A percentile compares a stretch with the other conserved stretches of the same genome.
Evolutionary conservation across 1,284 basidiomycete species (phyloP).

Genomic region (Malassezia vespertilionis): DNA sequence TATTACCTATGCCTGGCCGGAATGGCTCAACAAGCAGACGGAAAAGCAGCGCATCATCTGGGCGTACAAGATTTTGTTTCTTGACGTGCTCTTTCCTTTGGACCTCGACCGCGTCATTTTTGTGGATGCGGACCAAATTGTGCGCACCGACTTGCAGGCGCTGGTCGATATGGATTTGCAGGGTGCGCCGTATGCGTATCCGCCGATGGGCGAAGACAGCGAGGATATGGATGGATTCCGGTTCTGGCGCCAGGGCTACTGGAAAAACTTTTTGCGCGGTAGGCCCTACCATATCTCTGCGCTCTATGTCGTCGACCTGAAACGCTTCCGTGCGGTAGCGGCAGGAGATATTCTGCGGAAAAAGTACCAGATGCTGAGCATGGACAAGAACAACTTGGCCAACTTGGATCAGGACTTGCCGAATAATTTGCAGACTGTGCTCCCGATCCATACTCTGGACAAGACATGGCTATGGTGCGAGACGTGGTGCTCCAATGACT

Average conservation of each 20-base stretch:
- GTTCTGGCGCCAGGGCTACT: slow-evolving; percentile 79
- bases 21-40: slow-evolving; percentile 86
- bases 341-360: slow-evolving; percentile 74
- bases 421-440: slow-evolving; percentile 31
- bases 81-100: slow-evolving; percentile 96
- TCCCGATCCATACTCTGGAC: slow-evolving; percentile 38
- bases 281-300: slow-evolving; percentile 52
- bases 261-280: slow-evolving; percentile 30
- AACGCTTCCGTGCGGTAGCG: slow-evolving; percentile 67
- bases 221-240: slow-evolving; percentile 86
- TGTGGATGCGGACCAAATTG: slow-evolving; percentile 78
- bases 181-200: slow-evolving; percentile 64
- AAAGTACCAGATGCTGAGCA: slow-evolving; percentile 82
- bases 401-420: slow-evolving; percentile 72
- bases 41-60: slow-evolving; percentile 97
- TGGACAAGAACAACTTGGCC: slow-evolving; percentile 81
- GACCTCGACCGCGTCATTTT: slow-evolving; percentile 96
- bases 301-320: slow-evolving; percentile 89
- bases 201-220: slow-evolving; percentile 93
- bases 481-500: slow-evolving; percentile 42
- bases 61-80: slow-evolving; percentile 98
- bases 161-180: slow-evolving; percentile 79
- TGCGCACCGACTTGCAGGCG: slow-evolving; percentile 85
- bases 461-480: slow-evolving; percentile 47
- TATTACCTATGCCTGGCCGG: slow-evolving; percentile 97